phyloP scores from a whole-genome alignment of 495 filamentous ascomycete species.

The Penicillium parvum region DNA sequence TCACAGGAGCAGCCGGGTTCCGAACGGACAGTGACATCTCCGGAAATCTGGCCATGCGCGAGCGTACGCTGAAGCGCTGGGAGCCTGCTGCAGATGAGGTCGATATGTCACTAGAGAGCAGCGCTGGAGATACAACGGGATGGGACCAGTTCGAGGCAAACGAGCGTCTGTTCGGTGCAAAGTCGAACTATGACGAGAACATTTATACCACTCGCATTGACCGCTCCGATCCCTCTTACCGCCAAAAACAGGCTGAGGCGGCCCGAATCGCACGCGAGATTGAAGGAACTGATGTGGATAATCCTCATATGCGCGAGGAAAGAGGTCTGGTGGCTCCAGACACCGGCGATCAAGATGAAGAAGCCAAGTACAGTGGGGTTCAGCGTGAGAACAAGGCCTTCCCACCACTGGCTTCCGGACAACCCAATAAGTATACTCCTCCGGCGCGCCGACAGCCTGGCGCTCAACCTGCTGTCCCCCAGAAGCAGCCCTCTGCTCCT shows the following conservation, averaged over 20 bases:
- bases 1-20: constrained; percentile 46
- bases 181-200: constrained; percentile 85
- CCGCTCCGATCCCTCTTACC: constrained; percentile 73
- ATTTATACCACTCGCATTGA: constrained; percentile 92
- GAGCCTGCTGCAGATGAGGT: constrained; percentile 59
- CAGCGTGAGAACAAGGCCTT: constrained; percentile 64
- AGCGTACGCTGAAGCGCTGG: constrained; percentile 82
- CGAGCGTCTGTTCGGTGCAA: constrained; percentile 78
- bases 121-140: constrained; percentile 35
- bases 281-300: constrained; percentile 61
- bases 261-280: constrained; percentile 88
- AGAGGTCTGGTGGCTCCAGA: constrained; percentile 64
- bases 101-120: constrained; percentile 66
- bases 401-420: constrained; percentile 58
- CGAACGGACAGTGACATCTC: constrained; percentile 89
- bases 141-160: constrained; percentile 98
- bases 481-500: constrained; percentile 29
- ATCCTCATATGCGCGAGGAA: constrained; percentile 84
- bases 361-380: constrained; percentile 94
- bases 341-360: constrained; percentile 76
- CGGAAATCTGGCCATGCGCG: constrained; percentile 58
- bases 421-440: constrained; percentile 80
- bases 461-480: constrained; percentile 63
- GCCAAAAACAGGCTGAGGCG: constrained; percentile 68
- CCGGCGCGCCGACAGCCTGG: constrained; percentile 79